A percentile compares a stretch with the other conserved stretches of the same genome.
These are phyloP conservation scores for Cichorium intybus DNA, from an alignment of 140 eudicot genomes.

Conservation along the genomic window DNA sequence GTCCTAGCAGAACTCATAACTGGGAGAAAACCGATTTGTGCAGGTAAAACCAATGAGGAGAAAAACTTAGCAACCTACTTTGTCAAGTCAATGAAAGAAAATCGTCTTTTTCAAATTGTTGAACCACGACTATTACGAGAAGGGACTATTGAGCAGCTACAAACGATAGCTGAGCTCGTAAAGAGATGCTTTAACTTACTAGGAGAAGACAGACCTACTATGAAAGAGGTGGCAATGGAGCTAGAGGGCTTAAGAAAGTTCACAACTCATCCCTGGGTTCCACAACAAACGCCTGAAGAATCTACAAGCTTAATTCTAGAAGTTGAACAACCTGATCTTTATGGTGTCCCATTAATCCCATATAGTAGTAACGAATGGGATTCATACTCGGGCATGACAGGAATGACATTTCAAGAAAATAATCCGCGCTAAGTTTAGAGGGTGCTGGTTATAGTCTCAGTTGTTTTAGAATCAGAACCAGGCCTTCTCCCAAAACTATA, in stretches of 20 bases:
- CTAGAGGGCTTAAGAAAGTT: neutral
- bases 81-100: slow-evolving; percentile 22
- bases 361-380: slow-evolving; percentile 9
- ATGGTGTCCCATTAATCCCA: slow-evolving; percentile 4
- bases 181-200: slow-evolving; percentile 29
- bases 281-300: neutral
- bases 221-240: slow-evolving; percentile 24
- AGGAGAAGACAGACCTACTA: slow-evolving; percentile 41
- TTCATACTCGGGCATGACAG: neutral
- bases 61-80: slow-evolving; percentile 30
- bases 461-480: neutral
- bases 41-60: neutral
- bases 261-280: neutral
- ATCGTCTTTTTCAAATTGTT: slow-evolving; percentile 25
- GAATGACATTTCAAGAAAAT: neutral
- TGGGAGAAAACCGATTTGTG: slow-evolving; percentile 17
- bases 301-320: neutral
- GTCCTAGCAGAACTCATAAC: slow-evolving; percentile 39
- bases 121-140: slow-evolving; percentile 32
- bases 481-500: neutral
- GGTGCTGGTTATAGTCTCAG: neutral
- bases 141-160: slow-evolving; percentile 24
- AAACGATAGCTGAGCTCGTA: slow-evolving; percentile 13
- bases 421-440: neutral
- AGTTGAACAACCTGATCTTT: slow-evolving; percentile 2